Evolutionary conservation across 2,329 filamentous ascomycete species (phyloP).

Genomic region (Calycina herbarum): DNA sequence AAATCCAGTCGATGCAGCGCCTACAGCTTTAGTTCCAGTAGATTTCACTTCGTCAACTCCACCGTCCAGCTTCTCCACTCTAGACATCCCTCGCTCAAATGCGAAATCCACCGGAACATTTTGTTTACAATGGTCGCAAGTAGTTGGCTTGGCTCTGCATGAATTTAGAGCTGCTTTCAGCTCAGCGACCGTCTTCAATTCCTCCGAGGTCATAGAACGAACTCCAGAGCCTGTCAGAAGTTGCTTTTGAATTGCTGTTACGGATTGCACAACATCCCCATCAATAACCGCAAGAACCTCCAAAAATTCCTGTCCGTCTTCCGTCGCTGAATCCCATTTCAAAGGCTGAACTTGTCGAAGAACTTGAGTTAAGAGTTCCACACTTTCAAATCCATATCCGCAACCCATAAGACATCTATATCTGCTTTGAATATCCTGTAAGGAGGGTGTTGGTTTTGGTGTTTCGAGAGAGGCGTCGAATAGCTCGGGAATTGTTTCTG

Average conservation of each 20-base stretch:
- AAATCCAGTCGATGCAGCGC: slow-evolving; percentile 6
- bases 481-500: slow-evolving; percentile 22
- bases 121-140: neutral
- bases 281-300: slow-evolving; percentile 37
- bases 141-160: slow-evolving; percentile 11
- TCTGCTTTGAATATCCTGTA: slow-evolving; percentile 27
- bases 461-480: slow-evolving; percentile 12
- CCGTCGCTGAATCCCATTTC: neutral
- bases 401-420: slow-evolving; percentile 39
- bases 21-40: neutral
- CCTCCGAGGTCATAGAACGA: slow-evolving; percentile 19
- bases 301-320: slow-evolving; percentile 18
- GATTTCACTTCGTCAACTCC: neutral
- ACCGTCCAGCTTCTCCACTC: slow-evolving; percentile 19
- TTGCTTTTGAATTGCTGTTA: slow-evolving; percentile 32
- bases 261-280: slow-evolving; percentile 33
- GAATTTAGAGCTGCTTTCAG: slow-evolving; percentile 16
- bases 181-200: slow-evolving; percentile 13
- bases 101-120: slow-evolving; percentile 13
- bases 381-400: slow-evolving; percentile 36
- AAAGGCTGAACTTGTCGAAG: slow-evolving; percentile 21
- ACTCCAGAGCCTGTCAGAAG: slow-evolving; percentile 20
- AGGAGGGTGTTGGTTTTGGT: slow-evolving; percentile 12
- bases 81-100: slow-evolving; percentile 25
- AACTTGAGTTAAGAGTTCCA: slow-evolving; percentile 25